Conservation (phyloP, 768 basidiomycete genomes). For the Lentinus tigrinus region DNA sequence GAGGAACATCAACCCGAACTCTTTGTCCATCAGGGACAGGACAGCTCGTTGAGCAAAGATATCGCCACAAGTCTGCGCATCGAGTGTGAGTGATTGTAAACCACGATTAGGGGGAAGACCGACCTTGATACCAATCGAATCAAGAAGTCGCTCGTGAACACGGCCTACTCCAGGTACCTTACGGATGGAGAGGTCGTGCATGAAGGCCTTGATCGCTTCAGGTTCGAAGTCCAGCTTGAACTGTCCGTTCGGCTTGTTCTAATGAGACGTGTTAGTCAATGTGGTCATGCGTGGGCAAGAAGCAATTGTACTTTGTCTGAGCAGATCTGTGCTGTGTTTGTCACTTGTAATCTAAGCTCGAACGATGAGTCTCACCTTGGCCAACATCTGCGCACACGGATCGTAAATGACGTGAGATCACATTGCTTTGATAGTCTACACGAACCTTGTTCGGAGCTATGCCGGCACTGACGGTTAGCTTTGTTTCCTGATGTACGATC, state of each 20-base stretch:
- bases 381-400: slow-evolving; percentile 67
- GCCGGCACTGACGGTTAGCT: slow-evolving; percentile 89
- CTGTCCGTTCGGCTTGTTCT: slow-evolving; percentile 97
- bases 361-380: slow-evolving; percentile 60
- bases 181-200: slow-evolving; percentile 78
- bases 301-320: slow-evolving; percentile 69
- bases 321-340: slow-evolving; percentile 59
- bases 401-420: slow-evolving; percentile 7
- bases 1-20: slow-evolving; percentile 76
- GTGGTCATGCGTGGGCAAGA: not conserved
- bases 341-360: not conserved
- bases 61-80: slow-evolving; percentile 80
- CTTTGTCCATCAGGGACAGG: slow-evolving; percentile 82
- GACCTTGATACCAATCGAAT: slow-evolving; percentile 85
- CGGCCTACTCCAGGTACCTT: slow-evolving; percentile 89
- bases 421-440: not conserved
- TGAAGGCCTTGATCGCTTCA: slow-evolving; percentile 67
- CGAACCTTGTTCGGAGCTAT: slow-evolving; percentile 92
- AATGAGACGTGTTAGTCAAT: not conserved
- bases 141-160: slow-evolving; percentile 84
- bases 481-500: slow-evolving; percentile 73
- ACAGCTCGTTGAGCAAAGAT: slow-evolving; percentile 73
- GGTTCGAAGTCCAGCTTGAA: slow-evolving; percentile 70
- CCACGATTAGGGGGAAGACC: not conserved
- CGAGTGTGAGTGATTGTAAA: not conserved